Conservation (phyloP, 371 early-diverging fungal genomes). For the Mortierella sp. region DNA sequence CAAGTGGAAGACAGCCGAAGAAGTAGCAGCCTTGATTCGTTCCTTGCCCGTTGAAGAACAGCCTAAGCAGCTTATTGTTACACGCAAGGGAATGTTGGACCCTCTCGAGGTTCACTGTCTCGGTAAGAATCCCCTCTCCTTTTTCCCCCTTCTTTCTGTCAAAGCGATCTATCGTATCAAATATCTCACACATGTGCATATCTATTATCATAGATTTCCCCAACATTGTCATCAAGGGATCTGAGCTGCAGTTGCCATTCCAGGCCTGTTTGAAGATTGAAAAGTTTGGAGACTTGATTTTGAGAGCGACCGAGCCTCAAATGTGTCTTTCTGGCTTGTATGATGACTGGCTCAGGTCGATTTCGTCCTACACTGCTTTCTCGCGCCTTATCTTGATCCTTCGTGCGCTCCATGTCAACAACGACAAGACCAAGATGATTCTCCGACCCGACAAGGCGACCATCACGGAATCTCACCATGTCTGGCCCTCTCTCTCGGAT, state of each 20-base stretch:
- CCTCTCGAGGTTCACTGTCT: conserved; percentile 94
- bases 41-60: conserved; percentile 98
- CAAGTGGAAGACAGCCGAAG: conserved; percentile 99
- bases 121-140: conserved; percentile 23
- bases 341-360: conserved; percentile 96
- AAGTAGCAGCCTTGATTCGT: conserved; percentile 98
- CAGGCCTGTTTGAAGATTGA: conserved; percentile 97
- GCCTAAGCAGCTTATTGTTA: conserved; percentile 98
- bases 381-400: conserved; percentile 97
- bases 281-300: conserved; percentile 97
- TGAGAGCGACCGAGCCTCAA: conserved; percentile 97
- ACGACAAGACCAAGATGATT: conserved; percentile 95
- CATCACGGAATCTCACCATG: conserved; percentile 94
- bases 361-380: conserved; percentile 98
- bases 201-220: conserved; percentile 87
- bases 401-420: conserved; percentile 96
- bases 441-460: conserved; percentile 94
- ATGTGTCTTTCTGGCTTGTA: conserved; percentile 92
- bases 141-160: not conserved
- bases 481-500: conserved; percentile 97
- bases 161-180: too few species aligned
- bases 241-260: conserved; percentile 97
- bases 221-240: conserved; percentile 97
- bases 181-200: not conserved
- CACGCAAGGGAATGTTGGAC: conserved; percentile 99